Percentiles rank a stretch among this genome's conserved stretches.
Conservation (phyloP, 768 basidiomycete genomes). For the Kwoniella dejecticola region DNA sequence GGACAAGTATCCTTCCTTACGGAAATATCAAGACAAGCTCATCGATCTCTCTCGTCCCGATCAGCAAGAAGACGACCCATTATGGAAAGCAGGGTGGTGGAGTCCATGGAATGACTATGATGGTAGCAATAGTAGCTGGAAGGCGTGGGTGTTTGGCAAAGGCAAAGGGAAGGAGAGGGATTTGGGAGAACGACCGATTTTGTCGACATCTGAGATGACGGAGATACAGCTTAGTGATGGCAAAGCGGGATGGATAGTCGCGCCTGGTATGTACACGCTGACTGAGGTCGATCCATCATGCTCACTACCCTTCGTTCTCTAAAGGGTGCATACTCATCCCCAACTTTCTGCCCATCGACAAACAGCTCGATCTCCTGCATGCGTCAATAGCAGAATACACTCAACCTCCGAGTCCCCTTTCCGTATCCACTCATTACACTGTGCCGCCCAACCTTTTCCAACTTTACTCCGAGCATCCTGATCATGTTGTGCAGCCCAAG, state of each 20-base stretch:
- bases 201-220: slow-evolving; percentile 19
- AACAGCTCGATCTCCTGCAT: slow-evolving; percentile 69
- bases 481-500: slow-evolving; percentile 35
- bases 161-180: slow-evolving; percentile 40
- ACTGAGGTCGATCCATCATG: background rate
- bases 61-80: slow-evolving; percentile 36
- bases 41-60: slow-evolving; percentile 46
- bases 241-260: slow-evolving; percentile 35
- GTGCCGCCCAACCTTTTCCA: slow-evolving; percentile 83
- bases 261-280: slow-evolving; percentile 35
- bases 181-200: slow-evolving; percentile 21
- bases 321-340: slow-evolving; percentile 85
- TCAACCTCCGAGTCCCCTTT: slow-evolving; percentile 78
- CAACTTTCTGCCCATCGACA: slow-evolving; percentile 64
- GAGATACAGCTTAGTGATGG: slow-evolving; percentile 28
- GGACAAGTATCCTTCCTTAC: slow-evolving; percentile 23
- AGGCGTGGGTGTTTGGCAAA: slow-evolving; percentile 15
- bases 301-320: background rate
- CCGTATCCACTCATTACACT: slow-evolving; percentile 81
- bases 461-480: slow-evolving; percentile 49
- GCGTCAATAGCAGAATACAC: slow-evolving; percentile 80
- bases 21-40: slow-evolving; percentile 24
- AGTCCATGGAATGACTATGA: slow-evolving; percentile 12
- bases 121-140: background rate
- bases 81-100: slow-evolving; percentile 51